These are phyloP conservation scores for Thoreauomyces humboldtii DNA, from an alignment of 192 early-diverging fungal genomes.

Conservation along the genomic window DNA sequence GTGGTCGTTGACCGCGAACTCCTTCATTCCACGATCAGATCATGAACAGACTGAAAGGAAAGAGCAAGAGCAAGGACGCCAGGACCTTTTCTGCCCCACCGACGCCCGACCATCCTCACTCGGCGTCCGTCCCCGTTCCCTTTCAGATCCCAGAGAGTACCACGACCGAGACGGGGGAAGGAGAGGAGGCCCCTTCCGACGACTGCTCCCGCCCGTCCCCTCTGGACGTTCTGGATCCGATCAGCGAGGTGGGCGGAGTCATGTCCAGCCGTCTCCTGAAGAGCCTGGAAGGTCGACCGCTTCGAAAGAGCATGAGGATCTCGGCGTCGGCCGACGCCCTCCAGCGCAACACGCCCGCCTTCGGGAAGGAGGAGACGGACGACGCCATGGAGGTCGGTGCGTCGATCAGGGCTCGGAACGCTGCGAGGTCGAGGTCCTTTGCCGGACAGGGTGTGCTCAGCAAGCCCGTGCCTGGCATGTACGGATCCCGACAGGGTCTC, in stretches of 20 bases:
- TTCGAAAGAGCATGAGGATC: neutral
- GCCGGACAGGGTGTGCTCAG: neutral
- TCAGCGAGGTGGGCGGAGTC: neutral
- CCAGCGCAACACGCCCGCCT: neutral
- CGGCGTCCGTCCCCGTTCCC: too few species aligned
- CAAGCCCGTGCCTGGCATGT: neutral
- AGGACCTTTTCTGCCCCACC: constrained; percentile 15
- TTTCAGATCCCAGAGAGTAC: too few species aligned
- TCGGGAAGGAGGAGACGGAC: neutral
- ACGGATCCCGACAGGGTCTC: neutral
- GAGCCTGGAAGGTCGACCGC: neutral
- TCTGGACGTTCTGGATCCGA: neutral
- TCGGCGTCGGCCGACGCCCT: constrained; percentile 22
- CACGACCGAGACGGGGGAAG: too few species aligned
- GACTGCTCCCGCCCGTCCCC: neutral
- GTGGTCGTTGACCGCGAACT: neutral
- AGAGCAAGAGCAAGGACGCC: constrained; percentile 6
- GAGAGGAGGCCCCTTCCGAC: constrained; percentile 1
- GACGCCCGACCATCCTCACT: constrained; percentile 14
- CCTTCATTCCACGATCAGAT: constrained; percentile 10
- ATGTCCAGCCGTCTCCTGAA: neutral
- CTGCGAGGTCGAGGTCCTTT: neutral
- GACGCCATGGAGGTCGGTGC: neutral
- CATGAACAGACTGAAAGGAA: constrained; percentile 26
- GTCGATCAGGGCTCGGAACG: neutral